Evolutionary conservation across 192 early-diverging fungal species (phyloP).

Genomic region (Coemansia pectinata): DNA sequence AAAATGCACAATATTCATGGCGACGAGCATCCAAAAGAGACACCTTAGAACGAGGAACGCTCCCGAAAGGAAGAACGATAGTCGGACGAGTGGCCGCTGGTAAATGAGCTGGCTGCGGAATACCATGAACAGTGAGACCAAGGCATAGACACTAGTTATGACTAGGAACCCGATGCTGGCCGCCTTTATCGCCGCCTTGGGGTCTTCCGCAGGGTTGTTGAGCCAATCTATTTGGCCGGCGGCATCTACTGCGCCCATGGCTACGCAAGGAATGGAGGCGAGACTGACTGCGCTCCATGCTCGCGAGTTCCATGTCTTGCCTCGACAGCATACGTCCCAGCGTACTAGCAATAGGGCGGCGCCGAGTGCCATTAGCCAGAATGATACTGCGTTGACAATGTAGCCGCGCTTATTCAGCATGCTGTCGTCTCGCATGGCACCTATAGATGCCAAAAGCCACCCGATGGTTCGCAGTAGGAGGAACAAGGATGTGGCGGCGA

Average conservation of each 20-base stretch:
- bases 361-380: constrained; percentile 46
- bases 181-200: constrained; percentile 23
- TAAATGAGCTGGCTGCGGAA: constrained; percentile 39
- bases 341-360: constrained; percentile 31
- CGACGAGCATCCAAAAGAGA: constrained; percentile 51
- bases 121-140: constrained; percentile 19
- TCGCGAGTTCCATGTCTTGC: constrained; percentile 25
- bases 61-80: constrained; percentile 28
- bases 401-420: constrained; percentile 48
- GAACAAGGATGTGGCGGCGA: constrained; percentile 29
- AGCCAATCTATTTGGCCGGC: constrained; percentile 54
- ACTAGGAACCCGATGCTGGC: constrained; percentile 41
- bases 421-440: constrained; percentile 28
- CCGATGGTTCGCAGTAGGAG: constrained; percentile 42
- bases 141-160: constrained; percentile 16
- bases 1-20: constrained; percentile 27
- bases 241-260: constrained; percentile 47
- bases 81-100: constrained; percentile 41
- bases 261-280: constrained; percentile 24
- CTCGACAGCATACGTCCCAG: constrained; percentile 40
- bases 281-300: constrained; percentile 32
- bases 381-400: constrained; percentile 41
- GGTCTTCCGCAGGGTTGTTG: constrained; percentile 33
- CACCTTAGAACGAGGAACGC: constrained; percentile 25
- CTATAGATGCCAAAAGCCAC: constrained; percentile 49